Conservation (phyloP, 2,329 filamentous ascomycete species). For the Pseudocercospora fijiensis region DNA sequence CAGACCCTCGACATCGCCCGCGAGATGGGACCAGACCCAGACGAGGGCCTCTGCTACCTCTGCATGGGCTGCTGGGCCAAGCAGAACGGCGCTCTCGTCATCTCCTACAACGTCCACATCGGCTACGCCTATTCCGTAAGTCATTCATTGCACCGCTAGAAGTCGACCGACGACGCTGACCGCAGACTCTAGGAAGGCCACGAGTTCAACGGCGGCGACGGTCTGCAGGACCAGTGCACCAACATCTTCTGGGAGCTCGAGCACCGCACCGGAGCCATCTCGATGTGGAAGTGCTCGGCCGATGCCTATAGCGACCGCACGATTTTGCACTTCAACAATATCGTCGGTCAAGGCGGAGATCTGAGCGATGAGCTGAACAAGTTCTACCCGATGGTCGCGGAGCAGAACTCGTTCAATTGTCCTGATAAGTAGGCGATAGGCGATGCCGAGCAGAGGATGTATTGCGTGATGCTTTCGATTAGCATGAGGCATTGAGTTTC, state of each 20-base stretch:
- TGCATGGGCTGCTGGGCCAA: background rate
- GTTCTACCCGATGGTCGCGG: background rate
- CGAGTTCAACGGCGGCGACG: background rate
- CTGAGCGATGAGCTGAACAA: background rate
- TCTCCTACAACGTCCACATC: slow-evolving; percentile 6
- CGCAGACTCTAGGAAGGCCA: background rate
- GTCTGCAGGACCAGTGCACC: background rate
- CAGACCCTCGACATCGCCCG: background rate
- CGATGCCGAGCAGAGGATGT: background rate
- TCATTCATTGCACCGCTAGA: background rate
- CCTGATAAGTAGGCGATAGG: background rate
- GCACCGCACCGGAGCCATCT: background rate
- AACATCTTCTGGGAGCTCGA: background rate
- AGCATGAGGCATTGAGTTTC: background rate
- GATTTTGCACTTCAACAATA: background rate
- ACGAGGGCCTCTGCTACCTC: background rate
- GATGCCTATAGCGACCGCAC: background rate
- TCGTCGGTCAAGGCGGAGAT: background rate
- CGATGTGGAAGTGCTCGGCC: background rate
- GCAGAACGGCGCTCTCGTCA: background rate
- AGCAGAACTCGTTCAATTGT: slow-evolving; percentile 13
- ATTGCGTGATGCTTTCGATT: background rate
- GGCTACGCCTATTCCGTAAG: background rate
- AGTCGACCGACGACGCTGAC: background rate
- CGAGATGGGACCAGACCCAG: background rate